phyloP scores from a whole-genome alignment of 1,139 yeast species.

The Sugiyamaella xylanicola region DNA sequence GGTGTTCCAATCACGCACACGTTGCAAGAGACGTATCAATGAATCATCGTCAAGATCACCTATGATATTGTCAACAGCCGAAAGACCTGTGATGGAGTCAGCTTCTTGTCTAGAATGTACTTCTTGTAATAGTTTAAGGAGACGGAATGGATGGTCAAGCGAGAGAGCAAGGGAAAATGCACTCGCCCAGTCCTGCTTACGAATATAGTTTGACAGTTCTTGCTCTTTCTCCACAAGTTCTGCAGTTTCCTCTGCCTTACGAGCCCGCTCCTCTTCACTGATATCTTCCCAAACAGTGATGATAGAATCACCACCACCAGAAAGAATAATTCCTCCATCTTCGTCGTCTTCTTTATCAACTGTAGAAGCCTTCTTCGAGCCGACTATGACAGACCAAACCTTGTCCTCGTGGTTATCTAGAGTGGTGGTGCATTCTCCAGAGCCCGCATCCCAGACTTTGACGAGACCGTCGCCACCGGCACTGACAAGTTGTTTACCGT shows the following conservation, averaged over 20 bases:
- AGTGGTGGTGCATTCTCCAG: conserved; percentile 79
- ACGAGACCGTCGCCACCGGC: conserved; percentile 95
- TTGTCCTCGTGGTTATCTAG: conserved; percentile 90
- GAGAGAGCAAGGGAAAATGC: conserved; percentile 87
- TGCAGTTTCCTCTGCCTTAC: conserved; percentile 47
- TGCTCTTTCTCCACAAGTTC: conserved; percentile 87
- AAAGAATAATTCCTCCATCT: conserved; percentile 52
- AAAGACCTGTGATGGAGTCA: conserved; percentile 57
- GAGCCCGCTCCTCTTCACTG: conserved; percentile 64
- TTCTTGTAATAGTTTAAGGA: conserved; percentile 35
- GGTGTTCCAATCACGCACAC: conserved; percentile 93
- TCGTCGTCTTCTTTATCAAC: conserved; percentile 56
- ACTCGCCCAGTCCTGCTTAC: conserved; percentile 75
- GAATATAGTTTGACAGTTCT: conserved; percentile 70
- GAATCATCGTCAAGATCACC: conserved; percentile 60
- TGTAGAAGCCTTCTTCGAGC: conserved; percentile 30
- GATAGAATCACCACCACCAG: conserved; percentile 96
- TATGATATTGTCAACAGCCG: conserved; percentile 66
- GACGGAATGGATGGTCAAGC: conserved; percentile 70
- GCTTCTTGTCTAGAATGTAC: conserved; percentile 43
- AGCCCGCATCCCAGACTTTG: conserved; percentile 77
- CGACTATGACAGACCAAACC: conserved; percentile 83
- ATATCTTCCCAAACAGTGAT: conserved; percentile 87
- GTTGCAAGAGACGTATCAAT: conserved; percentile 60
- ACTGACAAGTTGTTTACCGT: conserved; percentile 69